Conservation (phyloP, 1,284 basidiomycete species). For the Schizophyllum commune region DNA sequence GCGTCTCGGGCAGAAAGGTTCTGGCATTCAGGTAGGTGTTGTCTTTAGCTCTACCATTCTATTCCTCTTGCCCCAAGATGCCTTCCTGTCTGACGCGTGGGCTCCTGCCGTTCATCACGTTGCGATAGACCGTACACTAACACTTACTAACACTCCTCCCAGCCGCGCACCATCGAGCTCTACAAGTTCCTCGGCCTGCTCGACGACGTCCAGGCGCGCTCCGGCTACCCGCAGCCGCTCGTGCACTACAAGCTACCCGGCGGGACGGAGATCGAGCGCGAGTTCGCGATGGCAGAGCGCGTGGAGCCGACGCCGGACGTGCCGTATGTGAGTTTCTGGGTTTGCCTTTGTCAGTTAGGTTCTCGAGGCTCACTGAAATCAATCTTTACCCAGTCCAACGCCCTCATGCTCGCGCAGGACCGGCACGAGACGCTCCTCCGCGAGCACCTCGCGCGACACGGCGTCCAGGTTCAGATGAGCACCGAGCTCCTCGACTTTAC, state of each 20-base stretch:
- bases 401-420: constrained; percentile 25
- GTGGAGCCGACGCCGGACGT: constrained; percentile 4
- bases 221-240: neutral
- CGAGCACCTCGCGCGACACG: constrained; percentile 19
- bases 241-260: constrained; percentile 11
- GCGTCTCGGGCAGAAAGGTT: constrained; percentile 2
- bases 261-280: constrained; percentile 7
- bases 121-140: neutral
- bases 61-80: too few relatives aligned
- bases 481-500: constrained; percentile 24
- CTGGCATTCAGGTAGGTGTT: constrained; percentile 4
- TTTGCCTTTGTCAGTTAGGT: neutral
- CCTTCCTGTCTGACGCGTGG: too few relatives aligned
- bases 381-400: constrained; percentile 12
- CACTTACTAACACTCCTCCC: neutral
- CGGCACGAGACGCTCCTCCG: constrained; percentile 23
- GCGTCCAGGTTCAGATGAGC: constrained; percentile 22
- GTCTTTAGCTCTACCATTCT: neutral
- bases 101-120: too few relatives aligned
- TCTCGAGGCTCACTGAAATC: neutral
- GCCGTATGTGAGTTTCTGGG: constrained; percentile 6
- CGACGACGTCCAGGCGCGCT: neutral
- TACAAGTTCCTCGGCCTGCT: constrained; percentile 1
- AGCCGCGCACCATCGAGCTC: constrained; percentile 2
- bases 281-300: constrained; percentile 10